Conservation (phyloP, 257 asterid genomes). For the Solanum dulcamara region DNA sequence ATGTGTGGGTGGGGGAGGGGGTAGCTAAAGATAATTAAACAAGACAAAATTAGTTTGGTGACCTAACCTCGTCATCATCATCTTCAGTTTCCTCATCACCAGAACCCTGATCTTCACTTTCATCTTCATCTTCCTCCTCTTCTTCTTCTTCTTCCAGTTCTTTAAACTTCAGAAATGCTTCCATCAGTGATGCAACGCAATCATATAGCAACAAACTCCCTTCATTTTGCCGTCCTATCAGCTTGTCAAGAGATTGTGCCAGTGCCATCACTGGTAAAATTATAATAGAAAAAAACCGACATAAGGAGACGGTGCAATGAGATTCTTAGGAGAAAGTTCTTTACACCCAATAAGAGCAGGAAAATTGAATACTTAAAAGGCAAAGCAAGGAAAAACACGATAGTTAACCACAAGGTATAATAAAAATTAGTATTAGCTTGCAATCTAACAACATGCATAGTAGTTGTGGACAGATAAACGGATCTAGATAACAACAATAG, state of each 20-base stretch:
- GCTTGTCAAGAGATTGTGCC: constrained; percentile 16
- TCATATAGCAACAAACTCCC: constrained; percentile 4
- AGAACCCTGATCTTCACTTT: constrained; percentile 13
- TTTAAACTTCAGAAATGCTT: constrained; percentile 15
- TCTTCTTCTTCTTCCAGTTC: constrained; percentile 19
- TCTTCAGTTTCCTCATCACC: constrained; percentile 21
- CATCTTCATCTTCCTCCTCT: constrained; percentile 12
- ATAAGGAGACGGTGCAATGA: neutral
- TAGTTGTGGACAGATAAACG: neutral
- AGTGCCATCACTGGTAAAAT: constrained; percentile 20
- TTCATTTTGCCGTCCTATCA: constrained; percentile 7
- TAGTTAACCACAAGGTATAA: neutral
- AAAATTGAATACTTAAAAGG: neutral
- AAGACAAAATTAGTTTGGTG: neutral
- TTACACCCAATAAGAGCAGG: neutral
- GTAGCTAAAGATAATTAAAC: neutral
- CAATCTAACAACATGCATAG: neutral
- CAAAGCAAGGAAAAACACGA: neutral
- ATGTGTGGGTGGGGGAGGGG: neutral
- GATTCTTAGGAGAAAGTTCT: neutral
- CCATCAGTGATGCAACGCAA: constrained; percentile 18
- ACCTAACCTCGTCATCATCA: constrained; percentile 14
- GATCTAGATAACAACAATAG: neutral
- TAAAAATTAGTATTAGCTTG: neutral
- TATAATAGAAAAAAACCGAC: neutral